Evolutionary conservation across 1,139 yeast genomes (phyloP), one percentile per base, ranked within the genome.

Genomic region (Kurtzmaniella quercitrusa): DNA sequence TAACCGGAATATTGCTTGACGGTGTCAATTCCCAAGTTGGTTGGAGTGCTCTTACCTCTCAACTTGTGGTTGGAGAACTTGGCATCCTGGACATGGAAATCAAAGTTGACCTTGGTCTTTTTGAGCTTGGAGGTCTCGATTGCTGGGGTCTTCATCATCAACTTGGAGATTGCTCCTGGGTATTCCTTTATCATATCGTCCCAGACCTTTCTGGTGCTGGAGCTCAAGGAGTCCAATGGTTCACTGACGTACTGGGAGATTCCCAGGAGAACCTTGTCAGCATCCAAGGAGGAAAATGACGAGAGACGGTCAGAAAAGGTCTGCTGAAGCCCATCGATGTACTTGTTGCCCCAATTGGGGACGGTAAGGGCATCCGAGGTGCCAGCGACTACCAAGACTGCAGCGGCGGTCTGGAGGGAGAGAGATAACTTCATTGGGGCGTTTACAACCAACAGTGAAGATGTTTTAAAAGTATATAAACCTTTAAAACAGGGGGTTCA

Each of bases 1-100:
- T 90, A 90, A 45, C 97, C 97, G 38, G 94, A 79, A 61, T 82
- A 84, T 64, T 89, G 96, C 59, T 84, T 82, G 42, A 84, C 90
- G 37, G 72, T 69, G 65, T 90, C 97, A 48, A 90, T 65, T 27
- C 91, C 94, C 55, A 88, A 75, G 36, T 67, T 68, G 48, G 72
- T 73, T 12, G 88, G 86, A 38, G 73, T 68, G 21, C 74, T 62
- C 60, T 82, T 82, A 53, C 80, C 79, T 63, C 90, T 75, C 65
- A 84, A 73, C 50, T 73, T 65, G 60, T 82, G 82, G 61, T 73
- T 66, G 41, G 83, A 79, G 46, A 70, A 63, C 48, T 71, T 70
- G 17, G 59, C 62, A 53, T 66, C 70, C 41, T 59, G 41, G 24
- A 81, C 83, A 42, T 73, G 75, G 63, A 66, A 77, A 58, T 83